Evolutionary conservation across 169 alveolate genomes (phyloP), one percentile per base, ranked within the genome.

Genomic region (Plasmodium malariae): DNA sequence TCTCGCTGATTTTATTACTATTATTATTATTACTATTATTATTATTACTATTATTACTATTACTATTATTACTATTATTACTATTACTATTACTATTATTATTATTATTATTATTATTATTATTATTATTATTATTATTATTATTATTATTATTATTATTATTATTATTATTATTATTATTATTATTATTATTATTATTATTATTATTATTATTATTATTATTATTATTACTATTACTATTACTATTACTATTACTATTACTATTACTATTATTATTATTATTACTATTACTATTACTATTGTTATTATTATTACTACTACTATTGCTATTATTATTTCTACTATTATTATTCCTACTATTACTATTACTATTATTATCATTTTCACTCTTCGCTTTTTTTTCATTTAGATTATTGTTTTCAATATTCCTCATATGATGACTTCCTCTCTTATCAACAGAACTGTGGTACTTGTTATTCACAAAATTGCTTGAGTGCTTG

Each of bases 81-180:
- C n/a, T n/a, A n/a, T n/a, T n/a, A n/a, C n/a, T n/a, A n/a, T n/a
- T n/a, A n/a, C n/a, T n/a, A n/a, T n/a, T n/a, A n/a, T n/a, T n/a
- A n/a, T n/a, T n/a, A n/a, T n/a, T n/a, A n/a, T n/a, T n/a, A n/a
- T n/a, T n/a, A n/a, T n/a, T n/a, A n/a, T n/a, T n/a, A n/a, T n/a
- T n/a, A n/a, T n/a, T n/a, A n/a, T n/a, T 70, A 24, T 40, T 86
- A 24, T 86, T 86, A 40, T 70, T 68, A n/a, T 86, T 87, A 55
- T 59, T 55, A 57, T 59, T 70, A 59, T 86, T 86, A 0, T 34
- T 17, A 68, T 86, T 86, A 17, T 86, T 86, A 34, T 48, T 24
- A 21, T 40, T 70, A n/a, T 26, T 69, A 57, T 86, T 69, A 48
- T 40, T 80, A 37, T n/a, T 40, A 28, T 37, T 54, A 36, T 80